Evolutionary conservation across 2,329 filamentous ascomycete genomes (phyloP), one percentile per base, ranked within the genome.

Genomic region (Fusarium chaquense): DNA sequence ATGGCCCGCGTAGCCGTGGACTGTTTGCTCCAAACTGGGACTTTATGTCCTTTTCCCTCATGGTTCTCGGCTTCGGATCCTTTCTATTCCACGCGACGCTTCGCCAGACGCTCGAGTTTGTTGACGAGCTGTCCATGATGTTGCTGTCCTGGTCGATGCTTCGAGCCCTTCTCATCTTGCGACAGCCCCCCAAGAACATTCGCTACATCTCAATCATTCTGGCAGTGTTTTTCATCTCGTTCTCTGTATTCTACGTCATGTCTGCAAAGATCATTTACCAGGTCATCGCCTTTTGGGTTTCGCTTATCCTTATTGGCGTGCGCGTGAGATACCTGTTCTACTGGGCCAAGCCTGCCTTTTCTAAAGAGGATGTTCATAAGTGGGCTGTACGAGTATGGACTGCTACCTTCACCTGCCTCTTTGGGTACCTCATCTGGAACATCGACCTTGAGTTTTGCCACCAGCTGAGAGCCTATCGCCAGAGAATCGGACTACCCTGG

Each of bases 101-200:
- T 20, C 82, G 78, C 54, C 81, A 82, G 50, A 73, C 73, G 2
- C 73, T 82, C 8, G 80, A 85, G 67, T 83, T 83, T 62, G 82
- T 81, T 66, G 87, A 89, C 69, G 87, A 89, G 70, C 77, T 89
- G n/a, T 84, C 85, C 56, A 89, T 88, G 87, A 81, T 88, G 32
- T 76, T 85, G 15, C 81, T 88, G 6, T 82, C 81, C 24, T 85
- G 83, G 63, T 80, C 85, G 1, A 80, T 89, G 57, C 78, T 89
- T 7, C 84, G 87, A 49, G 82, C 83, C 50, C 76, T 84, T 6
- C 80, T 83, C 58, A 83, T 82, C 15, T 79, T 81, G 36, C 78
- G 83, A 44, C 81, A 84, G 30, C 76, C 83, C 8, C 76, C 79
- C 9, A 54, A 76, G 4, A 77, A 77, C 18, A 60, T 65, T 32